phyloP scores from a whole-genome alignment of 2,329 filamentous ascomycete species.

The Exophiala spinifera region DNA sequence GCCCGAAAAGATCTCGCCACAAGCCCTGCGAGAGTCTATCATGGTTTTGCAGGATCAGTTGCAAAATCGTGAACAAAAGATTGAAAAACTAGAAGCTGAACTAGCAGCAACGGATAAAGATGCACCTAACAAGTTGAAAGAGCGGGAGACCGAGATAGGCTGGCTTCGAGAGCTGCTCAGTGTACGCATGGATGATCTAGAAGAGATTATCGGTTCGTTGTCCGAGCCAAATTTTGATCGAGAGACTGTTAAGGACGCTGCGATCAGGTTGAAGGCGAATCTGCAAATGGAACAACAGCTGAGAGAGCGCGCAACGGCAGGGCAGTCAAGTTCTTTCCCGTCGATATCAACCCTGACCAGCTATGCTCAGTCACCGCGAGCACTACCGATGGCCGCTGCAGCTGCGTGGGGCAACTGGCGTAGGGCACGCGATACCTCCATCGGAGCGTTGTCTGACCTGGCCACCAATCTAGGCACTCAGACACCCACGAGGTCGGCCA shows the following conservation, averaged over 20 bases:
- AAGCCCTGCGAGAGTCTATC: slow-evolving; percentile 92
- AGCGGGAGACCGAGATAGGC: slow-evolving; percentile 87
- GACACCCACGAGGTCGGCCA: slow-evolving; percentile 61
- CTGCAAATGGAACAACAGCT: slow-evolving; percentile 98
- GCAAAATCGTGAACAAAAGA: slow-evolving; percentile 84
- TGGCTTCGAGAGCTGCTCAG: slow-evolving; percentile 93
- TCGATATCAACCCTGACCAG: slow-evolving; percentile 74
- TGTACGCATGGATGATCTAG: slow-evolving; percentile 84
- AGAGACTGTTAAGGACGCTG: slow-evolving; percentile 78
- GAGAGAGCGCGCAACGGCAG: slow-evolving; percentile 78
- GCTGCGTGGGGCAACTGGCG: slow-evolving; percentile 98
- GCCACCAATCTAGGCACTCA: slow-evolving; percentile 32
- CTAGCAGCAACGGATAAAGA: slow-evolving; percentile 70
- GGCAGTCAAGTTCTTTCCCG: slow-evolving; percentile 63
- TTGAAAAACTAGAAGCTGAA: slow-evolving; percentile 78
- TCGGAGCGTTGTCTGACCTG: slow-evolving; percentile 41
- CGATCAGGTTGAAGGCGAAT: slow-evolving; percentile 88
- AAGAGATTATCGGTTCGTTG: slow-evolving; percentile 82
- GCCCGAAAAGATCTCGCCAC: slow-evolving; percentile 86
- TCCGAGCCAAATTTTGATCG: slow-evolving; percentile 72
- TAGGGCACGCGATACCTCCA: slow-evolving; percentile 58
- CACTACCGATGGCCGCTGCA: slow-evolving; percentile 76
- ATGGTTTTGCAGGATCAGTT: slow-evolving; percentile 95
- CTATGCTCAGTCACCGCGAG: slow-evolving; percentile 74
- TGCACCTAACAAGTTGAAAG: slow-evolving; percentile 76